Base-by-base conservation (phyloP, 2,329 filamentous ascomycete species). In the Exophiala calicioides region DNA sequence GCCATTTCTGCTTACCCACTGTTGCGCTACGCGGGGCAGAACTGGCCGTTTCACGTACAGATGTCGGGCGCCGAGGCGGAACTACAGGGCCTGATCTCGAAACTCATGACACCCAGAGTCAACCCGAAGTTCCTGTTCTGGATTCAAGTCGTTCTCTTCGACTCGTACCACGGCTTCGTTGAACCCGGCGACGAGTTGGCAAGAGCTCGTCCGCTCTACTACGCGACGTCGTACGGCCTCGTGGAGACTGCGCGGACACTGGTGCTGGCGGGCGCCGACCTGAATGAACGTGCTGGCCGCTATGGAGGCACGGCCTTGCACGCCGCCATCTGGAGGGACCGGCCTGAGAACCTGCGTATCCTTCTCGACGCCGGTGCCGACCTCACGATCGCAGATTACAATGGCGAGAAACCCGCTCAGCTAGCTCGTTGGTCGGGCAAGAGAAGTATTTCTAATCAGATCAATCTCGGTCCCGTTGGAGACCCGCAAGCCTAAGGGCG, bases 101-200 rank as follows among this genome's bases (percentile, higher is more conserved):
- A 36, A 12, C 20, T 54, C 4, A 31, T 54, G 38, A 48, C 52
- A 19, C 36, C 44, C 1, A 19, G 20, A 7, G 23, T 44, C 3
- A 54, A 44, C 16, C 43, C 31, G 15, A 44, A 51, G 3, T 54
- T 54, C 13, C 26, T 41, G 15, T 52, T 54, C 29, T 54, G 52
- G 52, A 43, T 54, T 6, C 52, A 54, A 33, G 39, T 52, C 23
- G 48, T 54, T 16, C 43, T 54, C 12, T 54, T 32, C 13, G 45
- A 54, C 21, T 50, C 46, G 5, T 19, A 29, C 10, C 50, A 53
- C 16, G 50, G 50, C 12, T 53, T 39, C 19, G n/a, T 51, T 6
- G 15, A 31, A 12, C 43, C 44, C 3, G 16, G 20, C 9, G 13
- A 26, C 16, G 41, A 52, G n/a, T 34, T 54, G 4, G 26, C 26